Base-by-base conservation (phyloP, 345 rosid genomes). In the Clausena lansium region DNA sequence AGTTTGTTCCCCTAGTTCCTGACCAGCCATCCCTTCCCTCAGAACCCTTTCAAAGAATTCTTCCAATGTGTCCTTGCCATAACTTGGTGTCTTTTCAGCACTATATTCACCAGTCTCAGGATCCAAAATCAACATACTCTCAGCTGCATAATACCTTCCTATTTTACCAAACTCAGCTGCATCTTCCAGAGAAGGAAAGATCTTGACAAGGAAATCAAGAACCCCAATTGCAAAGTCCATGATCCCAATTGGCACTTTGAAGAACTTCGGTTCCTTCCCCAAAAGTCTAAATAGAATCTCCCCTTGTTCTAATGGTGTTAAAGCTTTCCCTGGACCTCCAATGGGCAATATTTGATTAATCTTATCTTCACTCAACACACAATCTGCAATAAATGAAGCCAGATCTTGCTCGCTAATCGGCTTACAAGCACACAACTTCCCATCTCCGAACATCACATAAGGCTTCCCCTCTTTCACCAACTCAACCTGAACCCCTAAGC, bases 91-190 rank as follows among this genome's bases (percentile, higher is more conserved):
- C 85, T 85, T 84, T 80, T 93, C 98, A 8, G 91, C 92, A 68
- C 89, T 90, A 70, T 93, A 95, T 45, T 92, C 92, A 27, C 99
- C 96, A 0, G 94, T 93, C 79, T 89, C 94, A 0, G 92, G 91
- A 85, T 95, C 98, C 84, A 90, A 83, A 77, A 93, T 10, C 88
- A 95, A 75, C 97, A 93, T 93, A 82, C 99, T 95, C 86, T 95
- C 99, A 2, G 93, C 98, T 4, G 99, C 98, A 67, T 95, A 95
- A 57, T 93, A 95, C 87, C 97, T 90, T 59, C 97, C 98, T 2
- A 95, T 95, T 83, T 93, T 95, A 71, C 99, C 99, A 79, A 85
- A 95, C 90, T 95, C 99, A 0, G 98, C 99, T 8, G 97, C 96
- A 39, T 95, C 99, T 84, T 88, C 96, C 88, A 93, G 72, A 0